Conservation (phyloP, 495 filamentous ascomycete species). For the Talaromyces borbonicus region DNA sequence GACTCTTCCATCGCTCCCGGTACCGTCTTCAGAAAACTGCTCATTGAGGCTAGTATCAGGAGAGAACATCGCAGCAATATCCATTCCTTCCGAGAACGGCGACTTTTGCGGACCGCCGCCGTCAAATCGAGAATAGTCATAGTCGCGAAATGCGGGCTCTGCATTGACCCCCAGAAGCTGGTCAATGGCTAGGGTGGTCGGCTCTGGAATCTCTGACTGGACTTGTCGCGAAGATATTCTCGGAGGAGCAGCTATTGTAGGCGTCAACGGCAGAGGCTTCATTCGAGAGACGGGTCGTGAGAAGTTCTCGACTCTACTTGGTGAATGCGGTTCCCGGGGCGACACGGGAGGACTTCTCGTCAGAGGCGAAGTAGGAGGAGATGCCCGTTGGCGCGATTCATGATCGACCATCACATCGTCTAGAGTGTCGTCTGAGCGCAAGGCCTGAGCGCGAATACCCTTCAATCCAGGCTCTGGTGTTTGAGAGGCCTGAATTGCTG, state of each 20-base stretch:
- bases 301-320: conserved; percentile 39
- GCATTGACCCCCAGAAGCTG: conserved; percentile 30
- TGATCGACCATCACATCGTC: conserved; percentile 16
- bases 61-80: conserved; percentile 16
- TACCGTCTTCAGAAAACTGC: not conserved
- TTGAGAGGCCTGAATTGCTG: conserved; percentile 58
- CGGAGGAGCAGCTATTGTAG: conserved; percentile 22
- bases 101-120: conserved; percentile 13
- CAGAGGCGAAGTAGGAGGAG: conserved; percentile 10
- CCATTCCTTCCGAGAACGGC: conserved; percentile 12
- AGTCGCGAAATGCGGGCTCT: conserved; percentile 22
- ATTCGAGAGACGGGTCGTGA: conserved; percentile 37
- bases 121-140: conserved; percentile 21
- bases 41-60: conserved; percentile 10
- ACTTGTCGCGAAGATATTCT: conserved; percentile 16
- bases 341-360: conserved; percentile 16
- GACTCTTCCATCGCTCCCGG: conserved; percentile 29
- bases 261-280: conserved; percentile 20
- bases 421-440: conserved; percentile 50
- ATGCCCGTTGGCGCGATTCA: conserved; percentile 12
- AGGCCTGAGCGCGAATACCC: conserved; percentile 53
- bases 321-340: conserved; percentile 17
- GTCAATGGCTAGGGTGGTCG: conserved; percentile 34
- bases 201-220: conserved; percentile 23
- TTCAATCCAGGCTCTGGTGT: conserved; percentile 47